phyloP scores from a whole-genome alignment of 139 green algal genomes.

The Micractinium sp. region DNA sequence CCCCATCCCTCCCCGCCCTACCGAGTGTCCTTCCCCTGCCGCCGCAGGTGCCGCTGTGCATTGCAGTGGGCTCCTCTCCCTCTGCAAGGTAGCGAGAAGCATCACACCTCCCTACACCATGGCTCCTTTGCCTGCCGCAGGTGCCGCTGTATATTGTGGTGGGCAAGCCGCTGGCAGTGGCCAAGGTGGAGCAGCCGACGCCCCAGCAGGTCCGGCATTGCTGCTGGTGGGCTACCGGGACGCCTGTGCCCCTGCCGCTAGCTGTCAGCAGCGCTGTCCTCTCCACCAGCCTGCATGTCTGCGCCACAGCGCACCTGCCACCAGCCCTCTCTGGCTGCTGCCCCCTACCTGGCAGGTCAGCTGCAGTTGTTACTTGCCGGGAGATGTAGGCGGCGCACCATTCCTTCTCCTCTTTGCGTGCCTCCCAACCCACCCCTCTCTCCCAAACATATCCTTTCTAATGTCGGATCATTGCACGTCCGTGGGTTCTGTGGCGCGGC shows the following conservation, averaged over 20 bases:
- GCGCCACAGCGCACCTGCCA: too few relatives aligned
- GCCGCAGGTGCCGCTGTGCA: neutral
- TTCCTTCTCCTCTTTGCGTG: too few relatives aligned
- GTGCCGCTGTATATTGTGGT: conserved; percentile 16
- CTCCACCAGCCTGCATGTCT: too few relatives aligned
- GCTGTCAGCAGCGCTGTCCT: neutral
- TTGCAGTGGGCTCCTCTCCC: neutral
- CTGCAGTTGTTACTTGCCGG: too few relatives aligned
- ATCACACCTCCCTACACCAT: neutral
- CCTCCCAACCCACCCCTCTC: too few relatives aligned
- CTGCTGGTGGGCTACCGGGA: neutral
- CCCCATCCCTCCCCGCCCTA: too few relatives aligned
- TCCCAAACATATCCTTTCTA: too few relatives aligned
- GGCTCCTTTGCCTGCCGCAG: neutral
- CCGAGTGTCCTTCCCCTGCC: neutral
- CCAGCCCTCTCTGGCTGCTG: too few relatives aligned
- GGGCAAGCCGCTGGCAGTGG: conserved; percentile 42
- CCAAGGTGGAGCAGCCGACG: conserved; percentile 9
- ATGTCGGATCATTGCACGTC: too few relatives aligned
- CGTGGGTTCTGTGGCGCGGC: too few relatives aligned
- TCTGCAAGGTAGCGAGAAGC: neutral
- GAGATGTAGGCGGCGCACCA: too few relatives aligned
- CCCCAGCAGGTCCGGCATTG: conserved; percentile 40
- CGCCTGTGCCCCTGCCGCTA: neutral
- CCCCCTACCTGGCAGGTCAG: too few relatives aligned